Evolutionary conservation across 371 early-diverging fungal genomes (phyloP), one percentile per base, ranked within the genome.

Genomic region (Nosema muscidifuracis): DNA sequence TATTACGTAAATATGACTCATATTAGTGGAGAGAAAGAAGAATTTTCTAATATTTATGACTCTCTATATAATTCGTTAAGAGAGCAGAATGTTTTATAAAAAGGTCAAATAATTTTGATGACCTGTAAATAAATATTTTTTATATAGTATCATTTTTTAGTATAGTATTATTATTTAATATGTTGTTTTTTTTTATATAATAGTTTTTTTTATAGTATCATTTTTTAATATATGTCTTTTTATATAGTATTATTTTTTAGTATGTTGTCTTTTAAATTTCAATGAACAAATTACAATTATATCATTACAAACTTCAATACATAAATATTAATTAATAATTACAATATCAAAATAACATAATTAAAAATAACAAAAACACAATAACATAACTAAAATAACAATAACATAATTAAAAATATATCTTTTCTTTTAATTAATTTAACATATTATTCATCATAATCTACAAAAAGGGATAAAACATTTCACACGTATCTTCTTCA

Each of bases 1-100:
- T 73, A 74, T 38, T 76, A 74, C 51, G 1, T 80, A 33, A 50
- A 50, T 42, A 20, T 77, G 15, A 74, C 53, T 16, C 44, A 51
- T 24, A 26, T 74, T 22, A 71, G 43, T 61, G 69, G 67, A 13
- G 65, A 72, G 12, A 64, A 22, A 44, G 24, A 47, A 30, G 18
- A 63, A 16, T 80, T 71, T 57, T 67, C 36, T 31, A 57, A 22
- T 30, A 47, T 74, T n/a, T 66, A 67, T 51, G 58, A 65, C 22
- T 30, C 44, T 22, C 56, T 77, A 34, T 51, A 44, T 13, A 68
- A 40, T 65, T 30, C 47, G 1, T 10, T 75, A n/a, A 70, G 33
- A 53, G 47, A 65, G 22, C 33, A 34, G 20, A 51, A 9, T 4
- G 66, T 34, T 7, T 20, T 50, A 51, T 53, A 16, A 16, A 47